phyloP scores from a whole-genome alignment of 169 alveolate species.

The Plasmodium adleri region DNA sequence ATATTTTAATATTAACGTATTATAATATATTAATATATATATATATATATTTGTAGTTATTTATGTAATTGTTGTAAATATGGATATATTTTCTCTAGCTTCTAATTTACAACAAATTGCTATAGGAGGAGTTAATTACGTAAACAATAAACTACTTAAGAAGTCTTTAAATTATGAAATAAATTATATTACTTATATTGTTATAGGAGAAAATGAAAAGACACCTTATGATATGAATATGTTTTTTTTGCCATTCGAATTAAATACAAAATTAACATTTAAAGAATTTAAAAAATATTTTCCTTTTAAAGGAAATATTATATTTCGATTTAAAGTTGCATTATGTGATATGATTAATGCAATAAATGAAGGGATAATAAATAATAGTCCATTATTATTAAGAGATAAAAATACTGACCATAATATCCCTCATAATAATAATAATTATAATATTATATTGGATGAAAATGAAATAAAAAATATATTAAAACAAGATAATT shows the following conservation, averaged over 20 bases:
- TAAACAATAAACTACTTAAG: slow-evolving; percentile 55
- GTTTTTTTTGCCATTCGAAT: slow-evolving; percentile 66
- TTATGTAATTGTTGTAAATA: not conserved
- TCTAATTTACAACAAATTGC: slow-evolving; percentile 77
- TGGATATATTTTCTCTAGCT: slow-evolving; percentile 76
- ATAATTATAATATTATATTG: slow-evolving; percentile 14
- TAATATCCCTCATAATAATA: not conserved
- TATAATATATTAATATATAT: too few species aligned
- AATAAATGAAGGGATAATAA: slow-evolving; percentile 65
- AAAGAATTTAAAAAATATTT: slow-evolving; percentile 63
- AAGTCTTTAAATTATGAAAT: slow-evolving; percentile 12
- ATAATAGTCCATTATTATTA: slow-evolving; percentile 30
- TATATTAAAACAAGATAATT: slow-evolving; percentile 70
- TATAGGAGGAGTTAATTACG: slow-evolving; percentile 68
- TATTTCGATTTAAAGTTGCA: slow-evolving; percentile 57
- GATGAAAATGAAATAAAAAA: slow-evolving; percentile 71
- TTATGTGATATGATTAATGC: slow-evolving; percentile 51
- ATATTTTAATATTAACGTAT: too few species aligned
- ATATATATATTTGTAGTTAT: too few species aligned
- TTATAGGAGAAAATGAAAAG: slow-evolving; percentile 75
- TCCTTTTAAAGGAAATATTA: slow-evolving; percentile 65
- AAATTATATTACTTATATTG: slow-evolving; percentile 54
- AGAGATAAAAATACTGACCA: slow-evolving; percentile 7
- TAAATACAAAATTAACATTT: slow-evolving; percentile 26
- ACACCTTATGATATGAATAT: slow-evolving; percentile 67